Evolutionary conservation across 2,329 filamentous ascomycete genomes (phyloP), one percentile per base, ranked within the genome.

Genomic region (Colletotrichum sojae): DNA sequence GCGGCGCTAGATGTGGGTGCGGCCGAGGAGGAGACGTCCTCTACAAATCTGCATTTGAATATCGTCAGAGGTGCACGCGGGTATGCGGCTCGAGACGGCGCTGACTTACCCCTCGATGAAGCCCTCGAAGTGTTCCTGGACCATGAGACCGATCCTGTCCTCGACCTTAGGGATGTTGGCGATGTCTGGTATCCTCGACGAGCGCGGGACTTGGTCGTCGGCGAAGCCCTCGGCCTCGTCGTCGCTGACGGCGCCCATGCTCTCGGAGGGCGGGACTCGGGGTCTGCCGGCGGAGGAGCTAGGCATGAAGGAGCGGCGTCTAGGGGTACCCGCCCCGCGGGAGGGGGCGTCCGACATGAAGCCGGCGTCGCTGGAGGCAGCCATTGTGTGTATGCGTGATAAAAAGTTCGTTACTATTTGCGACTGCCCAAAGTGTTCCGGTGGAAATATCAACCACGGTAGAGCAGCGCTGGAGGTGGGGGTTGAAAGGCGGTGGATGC

Each of bases 61-160:
- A 16, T 25, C n/a, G 63, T 71, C 39, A 75, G 63, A 12, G 5
- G 16, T 16, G 27, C 5, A 15, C n/a, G 43, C 9, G 6, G 1
- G 36, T 43, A n/a, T n/a, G 31, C 31, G 6, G 5, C 18, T 3
- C 46, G 48, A 22, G 45, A 22, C 10, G 6, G 16, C 18, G 13
- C 1, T 51, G 12, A 78, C 86, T 76, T 78, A 94, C 92, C 86
- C 88, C 76, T 96, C 92, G 27, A 97, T 88, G 76, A 96, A 97
- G 72, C 88, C 86, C 79, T 95, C 91, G 77, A 97, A 96, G 66
- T 91, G 89, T 64, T 91, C 86, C 76, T 94, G 92, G 27, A 95
- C 88, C 62, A 91, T 88, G 72, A 93, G 86, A 71, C 92, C 93
- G 57, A 94, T 91, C 67, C 87, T 87, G 79, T 97, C 94, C 71